phyloP scores from a whole-genome alignment of 805 yeast species.

The Zygosaccharomyces rouxii region DNA sequence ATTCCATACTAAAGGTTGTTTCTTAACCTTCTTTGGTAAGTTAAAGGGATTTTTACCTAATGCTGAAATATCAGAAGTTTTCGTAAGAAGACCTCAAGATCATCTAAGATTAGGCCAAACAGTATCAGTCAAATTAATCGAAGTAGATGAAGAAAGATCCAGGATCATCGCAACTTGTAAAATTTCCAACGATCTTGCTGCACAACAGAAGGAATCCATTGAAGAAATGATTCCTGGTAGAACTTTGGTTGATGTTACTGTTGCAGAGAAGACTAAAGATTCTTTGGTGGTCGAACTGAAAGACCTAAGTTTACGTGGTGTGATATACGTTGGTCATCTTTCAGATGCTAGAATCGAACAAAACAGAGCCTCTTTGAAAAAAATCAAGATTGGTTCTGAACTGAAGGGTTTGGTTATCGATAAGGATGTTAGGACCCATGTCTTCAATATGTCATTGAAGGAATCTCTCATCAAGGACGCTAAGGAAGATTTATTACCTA shows the following conservation, averaged over 20 bases:
- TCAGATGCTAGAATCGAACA: constrained; percentile 74
- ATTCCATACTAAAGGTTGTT: constrained; percentile 71
- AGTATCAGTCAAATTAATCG: constrained; percentile 60
- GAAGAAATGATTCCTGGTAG: constrained; percentile 54
- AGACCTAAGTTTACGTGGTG: constrained; percentile 55
- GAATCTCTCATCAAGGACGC: constrained; percentile 64
- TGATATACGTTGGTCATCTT: constrained; percentile 67
- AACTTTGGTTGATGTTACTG: constrained; percentile 51
- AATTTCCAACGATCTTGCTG: constrained; percentile 49
- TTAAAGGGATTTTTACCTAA: constrained; percentile 79
- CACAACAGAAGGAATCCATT: constrained; percentile 45
- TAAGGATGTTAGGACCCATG: constrained; percentile 56
- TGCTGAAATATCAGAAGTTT: constrained; percentile 85
- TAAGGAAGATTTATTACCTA: constrained; percentile 49
- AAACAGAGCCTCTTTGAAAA: constrained; percentile 60
- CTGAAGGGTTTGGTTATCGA: constrained; percentile 62
- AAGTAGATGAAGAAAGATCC: constrained; percentile 48
- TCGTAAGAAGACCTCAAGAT: constrained; percentile 70
- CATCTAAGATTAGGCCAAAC: constrained; percentile 82
- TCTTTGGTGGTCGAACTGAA: constrained; percentile 60
- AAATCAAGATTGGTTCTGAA: constrained; percentile 55
- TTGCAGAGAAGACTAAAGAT: constrained; percentile 74
- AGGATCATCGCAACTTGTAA: constrained; percentile 72
- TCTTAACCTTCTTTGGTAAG: constrained; percentile 77
- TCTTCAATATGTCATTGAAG: constrained; percentile 62